phyloP scores from a whole-genome alignment of 148 eudicot genomes.

The Fagopyrum esculentum region DNA sequence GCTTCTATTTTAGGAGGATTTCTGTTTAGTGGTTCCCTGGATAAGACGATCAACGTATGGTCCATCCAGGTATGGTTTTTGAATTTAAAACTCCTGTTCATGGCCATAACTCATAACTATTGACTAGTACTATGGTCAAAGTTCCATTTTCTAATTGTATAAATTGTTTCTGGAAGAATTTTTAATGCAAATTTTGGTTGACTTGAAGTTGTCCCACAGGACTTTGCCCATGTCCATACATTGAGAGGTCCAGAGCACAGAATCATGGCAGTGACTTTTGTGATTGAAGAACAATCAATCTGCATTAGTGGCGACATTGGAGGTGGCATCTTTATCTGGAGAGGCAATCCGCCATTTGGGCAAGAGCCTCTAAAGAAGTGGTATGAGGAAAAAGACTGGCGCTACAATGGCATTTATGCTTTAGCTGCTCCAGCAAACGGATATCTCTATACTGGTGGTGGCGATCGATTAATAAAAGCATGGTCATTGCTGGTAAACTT shows the following conservation, averaged over 20 bases:
- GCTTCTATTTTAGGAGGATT: constrained; percentile 55
- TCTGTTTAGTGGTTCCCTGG: constrained; percentile 85
- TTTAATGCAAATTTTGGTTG: not conserved
- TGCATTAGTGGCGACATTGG: constrained; percentile 90
- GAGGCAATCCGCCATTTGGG: constrained; percentile 39
- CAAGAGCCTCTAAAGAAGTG: constrained; percentile 56
- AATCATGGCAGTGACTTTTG: constrained; percentile 65
- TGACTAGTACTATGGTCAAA: not conserved
- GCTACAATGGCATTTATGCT: constrained; percentile 90
- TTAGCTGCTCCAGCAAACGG: constrained; percentile 66
- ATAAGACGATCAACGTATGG: constrained; percentile 77
- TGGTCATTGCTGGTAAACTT: constrained; percentile 62
- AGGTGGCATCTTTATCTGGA: constrained; percentile 78
- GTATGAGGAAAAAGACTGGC: constrained; percentile 83
- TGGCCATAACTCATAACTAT: not conserved
- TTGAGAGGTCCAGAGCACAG: constrained; percentile 76
- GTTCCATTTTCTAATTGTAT: not conserved
- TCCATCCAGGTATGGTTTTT: constrained; percentile 67
- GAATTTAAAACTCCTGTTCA: not conserved
- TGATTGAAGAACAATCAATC: constrained; percentile 54
- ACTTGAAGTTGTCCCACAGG: constrained; percentile 32
- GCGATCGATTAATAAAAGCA: constrained; percentile 81
- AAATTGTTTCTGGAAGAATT: not conserved
- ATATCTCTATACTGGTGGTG: constrained; percentile 76
- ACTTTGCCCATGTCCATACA: constrained; percentile 64